phyloP scores from a whole-genome alignment of 345 rosid species.

The Orychophragmus violaceus region DNA sequence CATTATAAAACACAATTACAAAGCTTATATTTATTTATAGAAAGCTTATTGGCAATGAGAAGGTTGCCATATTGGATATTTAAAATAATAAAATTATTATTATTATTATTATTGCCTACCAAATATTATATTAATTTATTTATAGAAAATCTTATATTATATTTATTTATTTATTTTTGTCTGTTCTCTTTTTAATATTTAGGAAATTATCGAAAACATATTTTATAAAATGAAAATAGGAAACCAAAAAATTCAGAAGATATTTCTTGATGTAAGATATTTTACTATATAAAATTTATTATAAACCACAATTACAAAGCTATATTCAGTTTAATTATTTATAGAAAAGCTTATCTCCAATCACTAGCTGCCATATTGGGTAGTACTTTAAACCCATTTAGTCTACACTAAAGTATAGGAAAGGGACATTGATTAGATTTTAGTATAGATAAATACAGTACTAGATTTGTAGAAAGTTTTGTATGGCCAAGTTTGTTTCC shows the following conservation, averaged over 20 bases:
- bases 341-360: background rate
- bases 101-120: too few species aligned
- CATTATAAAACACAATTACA: too few species aligned
- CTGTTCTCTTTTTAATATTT: background rate
- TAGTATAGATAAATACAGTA: background rate
- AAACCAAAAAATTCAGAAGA: too few species aligned
- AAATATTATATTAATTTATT: too few species aligned
- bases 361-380: conserved; percentile 1
- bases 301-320: background rate
- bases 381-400: conserved; percentile 15
- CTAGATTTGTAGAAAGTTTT: background rate
- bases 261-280: background rate
- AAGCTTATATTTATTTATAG: background rate
- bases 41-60: too few species aligned
- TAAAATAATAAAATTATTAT: too few species aligned
- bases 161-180: background rate
- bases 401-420: background rate
- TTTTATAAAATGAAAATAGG: background rate
- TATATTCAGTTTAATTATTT: background rate
- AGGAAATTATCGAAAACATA: background rate
- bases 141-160: too few species aligned
- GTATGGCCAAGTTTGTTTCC: background rate
- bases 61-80: too few species aligned
- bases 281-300: background rate
- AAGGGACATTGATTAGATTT: conserved; percentile 9